A percentile compares a stretch with the other conserved stretches of the same genome.
These are phyloP conservation scores for Sugiyamaella castrensis DNA, from an alignment of 1,139 yeast species.

Conservation along the genomic window DNA sequence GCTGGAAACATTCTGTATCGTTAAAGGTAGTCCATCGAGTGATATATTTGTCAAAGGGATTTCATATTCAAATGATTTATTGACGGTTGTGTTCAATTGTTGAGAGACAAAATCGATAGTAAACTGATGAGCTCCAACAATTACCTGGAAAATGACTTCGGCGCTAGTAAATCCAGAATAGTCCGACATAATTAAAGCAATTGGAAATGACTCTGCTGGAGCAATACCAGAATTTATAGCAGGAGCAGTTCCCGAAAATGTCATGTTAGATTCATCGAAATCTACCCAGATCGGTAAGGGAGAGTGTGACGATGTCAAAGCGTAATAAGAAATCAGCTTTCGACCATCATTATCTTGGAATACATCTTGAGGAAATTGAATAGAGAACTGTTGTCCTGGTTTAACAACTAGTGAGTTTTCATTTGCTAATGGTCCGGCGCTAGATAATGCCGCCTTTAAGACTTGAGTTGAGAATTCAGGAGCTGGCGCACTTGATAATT, in stretches of 20 bases:
- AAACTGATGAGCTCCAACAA: conserved; percentile 85
- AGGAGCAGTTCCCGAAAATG: conserved; percentile 90
- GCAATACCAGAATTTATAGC: conserved; percentile 80
- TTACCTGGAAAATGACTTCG: conserved; percentile 62
- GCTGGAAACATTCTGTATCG: conserved; percentile 51
- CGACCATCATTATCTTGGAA: conserved; percentile 43
- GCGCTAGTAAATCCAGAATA: conserved; percentile 72
- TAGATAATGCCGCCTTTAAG: conserved; percentile 23
- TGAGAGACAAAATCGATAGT: conserved; percentile 52
- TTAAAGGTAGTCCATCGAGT: conserved; percentile 56
- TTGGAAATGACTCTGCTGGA: conserved; percentile 73
- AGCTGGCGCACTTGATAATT: conserved; percentile 46
- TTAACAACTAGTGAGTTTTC: conserved; percentile 65
- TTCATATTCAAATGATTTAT: conserved; percentile 50
- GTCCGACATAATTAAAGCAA: conserved; percentile 77
- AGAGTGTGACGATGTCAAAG: conserved; percentile 74
- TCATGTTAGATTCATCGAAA: conserved; percentile 53
- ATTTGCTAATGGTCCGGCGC: conserved; percentile 49
- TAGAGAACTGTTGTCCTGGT: conserved; percentile 63
- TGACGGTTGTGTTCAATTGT: conserved; percentile 61
- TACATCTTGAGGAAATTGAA: conserved; percentile 58
- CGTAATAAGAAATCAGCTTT: conserved; percentile 65
- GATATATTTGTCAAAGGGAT: conserved; percentile 61
- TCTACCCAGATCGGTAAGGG: conserved; percentile 89
- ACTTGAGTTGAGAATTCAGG: conserved; percentile 26